Evolutionary conservation across 208 protist genomes (phyloP), one percentile per base, ranked within the genome.

Genomic region (Hexamita inflata): DNA sequence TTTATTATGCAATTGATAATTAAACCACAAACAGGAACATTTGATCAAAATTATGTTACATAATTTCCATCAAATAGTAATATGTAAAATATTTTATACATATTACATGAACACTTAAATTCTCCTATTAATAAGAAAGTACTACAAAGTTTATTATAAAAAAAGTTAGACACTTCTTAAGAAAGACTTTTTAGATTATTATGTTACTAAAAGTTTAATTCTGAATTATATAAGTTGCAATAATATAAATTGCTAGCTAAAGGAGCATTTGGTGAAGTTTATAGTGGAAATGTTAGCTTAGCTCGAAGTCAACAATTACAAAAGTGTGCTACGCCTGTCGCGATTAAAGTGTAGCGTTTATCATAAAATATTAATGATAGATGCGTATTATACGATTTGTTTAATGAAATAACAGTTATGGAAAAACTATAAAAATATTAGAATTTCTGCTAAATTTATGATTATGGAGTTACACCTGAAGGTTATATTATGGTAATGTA

Each of bases 401-500:
- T 88, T 32, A 86, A 81, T 29, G 84, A 89, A 59, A 78, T 89
- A 40, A 61, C 87, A n/a, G 84, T 89, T 45, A 65, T 89, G 78
- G 81, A 89, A 59, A 76, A 58, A 0, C 81, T 83, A 64, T 83
- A 79, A 59, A 62, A 45, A 61, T 85, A 89, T 60, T 53, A 57
- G 30, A 62, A 84, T 58, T 75, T 82, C 29, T 85, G 77, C 57
- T 45, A 82, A 39, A 60, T 89, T 77, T 89, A 87, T 79, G 85
- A 89, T 42, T 89, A 87, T 78, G 86, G 86, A 61, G 82, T 89
- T 19, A 83, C 82, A 64, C 67, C 80, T 42, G 82, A 88, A 68
- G 66, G 88, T 74, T 89, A 89, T 74, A 88, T 83, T 78, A 83
- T 88, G 1, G 80, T 89, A n/a, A 88, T 89, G 86, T 85, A 84